Base-by-base conservation (phyloP, 441 rosid genomes). In the Geranium incanum region DNA sequence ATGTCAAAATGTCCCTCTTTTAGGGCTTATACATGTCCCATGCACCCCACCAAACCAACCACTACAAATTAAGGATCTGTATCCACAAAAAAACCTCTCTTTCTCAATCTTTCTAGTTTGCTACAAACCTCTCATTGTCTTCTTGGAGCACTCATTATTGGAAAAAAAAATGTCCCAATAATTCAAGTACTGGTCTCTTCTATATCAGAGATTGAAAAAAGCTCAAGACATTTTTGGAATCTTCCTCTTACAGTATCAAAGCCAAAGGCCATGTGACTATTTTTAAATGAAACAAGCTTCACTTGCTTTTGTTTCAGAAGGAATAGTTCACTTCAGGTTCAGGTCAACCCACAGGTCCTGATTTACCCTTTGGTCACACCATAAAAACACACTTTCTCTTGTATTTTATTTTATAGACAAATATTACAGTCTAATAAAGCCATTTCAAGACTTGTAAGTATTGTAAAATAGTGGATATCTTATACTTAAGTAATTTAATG, bases 301-400 rank as follows among this genome's bases (percentile, higher is more conserved):
- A 4, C 63, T 57, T 57, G 63, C 33, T 57, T 57, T 15, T 57
- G 63, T 57, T 57, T 15, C 63, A 16, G 63, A 7, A 16, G 16
- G 63, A 57, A 57, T n/a, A 23, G 63, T 57, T 57, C 63, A 57
- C 28, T 57, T 57, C 63, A 57, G 0, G 63, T 57, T 57, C 63
- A 57, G 63, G 63, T 57, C 63, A 57, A 57, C 63, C 63, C 4
- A 4, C 63, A 57, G 9, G 63, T 15, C 63, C 63, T 57, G 23
- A 57, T 23, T 57, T 18, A 23, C 28, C 18, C 28, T 57, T 57
- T 16, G 63, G 28, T 18, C 21, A 15, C 63, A 57, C 63, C 23
- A 57, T 19, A 57, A 57, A 57, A 57, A 16, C 63, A 57, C 8
- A 28, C 33, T 28, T 28, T 28, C 33, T 57, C 5, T 57, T 57